Evolutionary conservation across 495 filamentous ascomycete genomes (phyloP).

Genomic region (Endocarpon pusillum): DNA sequence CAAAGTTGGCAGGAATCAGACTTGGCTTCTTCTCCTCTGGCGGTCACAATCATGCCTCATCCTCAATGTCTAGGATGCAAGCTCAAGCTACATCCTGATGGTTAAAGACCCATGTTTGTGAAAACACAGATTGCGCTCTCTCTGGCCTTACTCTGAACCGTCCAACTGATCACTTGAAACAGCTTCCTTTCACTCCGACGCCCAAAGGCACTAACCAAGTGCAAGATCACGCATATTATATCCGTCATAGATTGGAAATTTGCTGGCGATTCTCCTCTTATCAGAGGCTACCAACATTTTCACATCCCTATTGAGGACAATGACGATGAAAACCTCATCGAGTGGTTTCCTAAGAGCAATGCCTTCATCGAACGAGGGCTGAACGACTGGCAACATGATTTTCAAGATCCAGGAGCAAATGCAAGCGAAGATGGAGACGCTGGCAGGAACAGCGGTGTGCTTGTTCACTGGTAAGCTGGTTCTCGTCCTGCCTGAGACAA

Average conservation of each 20-base stretch:
- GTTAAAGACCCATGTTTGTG: too few relatives aligned
- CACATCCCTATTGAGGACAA: conserved; percentile 75
- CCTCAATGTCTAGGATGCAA: too few relatives aligned
- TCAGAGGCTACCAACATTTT: conserved; percentile 46
- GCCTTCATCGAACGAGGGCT: conserved; percentile 70
- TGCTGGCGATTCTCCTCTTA: conserved; percentile 16
- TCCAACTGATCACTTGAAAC: too few relatives aligned
- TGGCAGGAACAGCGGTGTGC: too few relatives aligned
- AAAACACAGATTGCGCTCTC: too few relatives aligned
- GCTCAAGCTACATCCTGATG: too few relatives aligned
- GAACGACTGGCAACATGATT: too few relatives aligned
- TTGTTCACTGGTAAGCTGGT: conserved; percentile 54
- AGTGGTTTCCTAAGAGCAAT: conserved; percentile 58
- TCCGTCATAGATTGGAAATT: conserved; percentile 44
- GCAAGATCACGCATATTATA: conserved; percentile 80
- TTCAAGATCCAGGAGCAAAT: too few relatives aligned
- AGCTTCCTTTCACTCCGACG: conserved; percentile 61
- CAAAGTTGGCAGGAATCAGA: too few relatives aligned
- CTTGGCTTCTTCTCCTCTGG: conserved; percentile 12
- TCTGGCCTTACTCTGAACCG: too few relatives aligned
- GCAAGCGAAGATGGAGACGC: conserved; percentile 44
- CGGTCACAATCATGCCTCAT: too few relatives aligned
- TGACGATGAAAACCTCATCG: conserved; percentile 68
- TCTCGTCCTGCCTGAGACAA: too few relatives aligned
- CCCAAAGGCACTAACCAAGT: conserved; percentile 43